Conservation (phyloP, 2,329 filamentous ascomycete species). For the Aaosphaeria arxii region DNA sequence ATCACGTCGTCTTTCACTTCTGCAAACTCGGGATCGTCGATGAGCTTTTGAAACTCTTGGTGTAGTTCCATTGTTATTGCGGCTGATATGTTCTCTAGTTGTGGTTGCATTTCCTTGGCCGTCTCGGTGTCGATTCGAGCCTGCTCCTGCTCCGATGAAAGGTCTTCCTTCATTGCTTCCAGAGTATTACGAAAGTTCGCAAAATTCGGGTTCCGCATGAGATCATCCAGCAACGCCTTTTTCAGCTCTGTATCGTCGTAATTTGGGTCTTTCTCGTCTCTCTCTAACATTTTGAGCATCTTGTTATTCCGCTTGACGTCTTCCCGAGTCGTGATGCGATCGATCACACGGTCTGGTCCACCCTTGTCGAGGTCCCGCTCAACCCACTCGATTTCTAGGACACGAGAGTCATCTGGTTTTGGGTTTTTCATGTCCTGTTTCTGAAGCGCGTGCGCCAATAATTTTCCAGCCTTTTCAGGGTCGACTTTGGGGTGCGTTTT, state of each 20-base stretch:
- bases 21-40: constrained; percentile 26
- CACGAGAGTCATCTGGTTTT: not conserved
- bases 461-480: not conserved
- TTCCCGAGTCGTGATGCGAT: constrained; percentile 19
- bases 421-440: not conserved
- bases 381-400: not conserved
- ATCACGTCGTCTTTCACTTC: constrained; percentile 4
- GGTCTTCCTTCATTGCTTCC: constrained; percentile 20
- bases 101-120: constrained; percentile 10
- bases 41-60: constrained; percentile 19
- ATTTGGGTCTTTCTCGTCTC: constrained; percentile 20
- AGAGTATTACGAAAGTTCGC: constrained; percentile 24
- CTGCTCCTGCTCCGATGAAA: constrained; percentile 17
- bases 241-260: constrained; percentile 27
- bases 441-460: not conserved
- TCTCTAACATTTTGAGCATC: constrained; percentile 20
- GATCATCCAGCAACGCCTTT: constrained; percentile 20
- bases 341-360: constrained; percentile 18
- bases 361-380: constrained; percentile 26
- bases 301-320: constrained; percentile 20
- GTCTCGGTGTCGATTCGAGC: constrained; percentile 8
- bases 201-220: constrained; percentile 29
- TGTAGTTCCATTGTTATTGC: constrained; percentile 15
- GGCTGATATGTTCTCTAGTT: constrained; percentile 14
- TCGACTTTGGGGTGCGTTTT: constrained; percentile 6